A percentile compares a stretch with the other conserved stretches of the same genome.
Evolutionary conservation across 2,329 filamentous ascomycete species (phyloP).

Genomic region (Pseudocercospora macadamiae): DNA sequence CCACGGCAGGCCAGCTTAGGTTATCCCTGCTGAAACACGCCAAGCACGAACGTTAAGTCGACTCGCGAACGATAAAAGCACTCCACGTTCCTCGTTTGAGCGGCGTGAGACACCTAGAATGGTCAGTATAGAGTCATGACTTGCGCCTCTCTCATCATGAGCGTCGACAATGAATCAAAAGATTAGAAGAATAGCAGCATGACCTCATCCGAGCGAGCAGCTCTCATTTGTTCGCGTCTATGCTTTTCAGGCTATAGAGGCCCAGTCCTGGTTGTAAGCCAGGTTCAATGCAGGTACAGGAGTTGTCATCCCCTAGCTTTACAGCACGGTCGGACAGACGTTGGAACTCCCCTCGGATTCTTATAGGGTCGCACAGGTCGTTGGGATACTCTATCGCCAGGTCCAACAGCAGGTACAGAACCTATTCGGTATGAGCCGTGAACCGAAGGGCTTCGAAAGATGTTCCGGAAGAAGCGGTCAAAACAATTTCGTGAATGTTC

Average conservation of each 20-base stretch:
- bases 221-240: not conserved
- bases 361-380: not conserved
- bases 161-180: not conserved
- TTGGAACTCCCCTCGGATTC: not conserved
- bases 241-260: not conserved
- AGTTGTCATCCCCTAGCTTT: not conserved
- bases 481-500: no score
- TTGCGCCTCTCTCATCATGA: conserved; percentile 1
- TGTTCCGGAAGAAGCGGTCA: not conserved
- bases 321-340: not conserved
- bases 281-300: not conserved
- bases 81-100: not conserved
- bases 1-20: not conserved
- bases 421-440: not conserved
- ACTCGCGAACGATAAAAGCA: not conserved
- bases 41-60: conserved; percentile 1
- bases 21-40: not conserved
- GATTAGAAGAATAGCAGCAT: not conserved
- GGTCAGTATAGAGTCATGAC: not conserved
- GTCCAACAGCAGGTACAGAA: not conserved
- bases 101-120: not conserved
- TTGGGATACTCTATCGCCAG: not conserved
- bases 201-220: not conserved
- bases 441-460: not conserved
- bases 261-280: conserved; percentile 4